Evolutionary conservation across 1,284 basidiomycete species (phyloP), one percentile per base, ranked within the genome.

Genomic region (Trichosporon faecale): DNA sequence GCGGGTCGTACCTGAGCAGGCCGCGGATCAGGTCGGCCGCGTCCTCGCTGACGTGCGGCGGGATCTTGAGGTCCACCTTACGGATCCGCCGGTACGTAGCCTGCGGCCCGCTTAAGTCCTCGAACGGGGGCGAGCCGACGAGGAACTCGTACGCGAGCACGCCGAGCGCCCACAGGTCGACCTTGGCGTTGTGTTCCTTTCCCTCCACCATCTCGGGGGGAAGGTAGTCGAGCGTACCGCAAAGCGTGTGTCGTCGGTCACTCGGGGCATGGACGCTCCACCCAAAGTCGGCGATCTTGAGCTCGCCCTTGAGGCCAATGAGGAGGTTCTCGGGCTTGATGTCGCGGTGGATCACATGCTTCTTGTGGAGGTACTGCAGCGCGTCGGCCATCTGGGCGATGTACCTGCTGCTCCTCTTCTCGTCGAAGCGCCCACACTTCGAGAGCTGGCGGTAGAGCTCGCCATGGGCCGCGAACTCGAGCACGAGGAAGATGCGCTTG

Each of bases 301-400:
- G 86, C 81, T 99, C 96, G 60, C 96, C 97, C 75, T 95, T 93
- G 77, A 99, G 89, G 18, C 77, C 96, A 9, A 99, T 86, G 8
- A 99, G 87, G 65, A 99, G 84, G 81, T 99, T 99, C 85, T 98
- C 97, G 0, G 97, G 97, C 84, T 99, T 99, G 86, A 99, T 99
- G 79, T 99, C 97, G 27, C 97, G 90, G 81, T 99, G 97, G 71
- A 99, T 99, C 75, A 99, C 94, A 79, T 99, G 95, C 81, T 99
- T 99, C 69, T 87, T 86, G 82, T 99, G 97, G 2, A 99, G 87
- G 81, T 99, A 99, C 9, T 86, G 86, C 60, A 99, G 86, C 1
- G 96, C 97, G 80, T 99, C 97, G 16, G 96, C 92, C 95, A 99
- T 98, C 83, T 99, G 97, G 76, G 94, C 92, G 76, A 98, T 92